These are phyloP conservation scores for Colletotrichum paranaense DNA, from an alignment of 2,329 filamentous ascomycete genomes.

Conservation along the genomic window DNA sequence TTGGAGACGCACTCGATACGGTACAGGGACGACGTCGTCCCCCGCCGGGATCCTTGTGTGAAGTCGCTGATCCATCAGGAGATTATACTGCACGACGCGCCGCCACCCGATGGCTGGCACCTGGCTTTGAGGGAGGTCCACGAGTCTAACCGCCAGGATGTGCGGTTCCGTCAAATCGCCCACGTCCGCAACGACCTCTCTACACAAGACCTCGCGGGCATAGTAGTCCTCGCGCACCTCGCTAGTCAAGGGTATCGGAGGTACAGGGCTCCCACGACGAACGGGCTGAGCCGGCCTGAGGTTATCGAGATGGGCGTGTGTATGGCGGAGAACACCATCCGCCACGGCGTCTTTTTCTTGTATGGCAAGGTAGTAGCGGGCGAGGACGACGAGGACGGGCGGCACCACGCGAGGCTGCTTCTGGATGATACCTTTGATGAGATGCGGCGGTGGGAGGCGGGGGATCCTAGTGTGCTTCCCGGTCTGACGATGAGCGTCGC, in stretches of 20 bases:
- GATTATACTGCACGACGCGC: constrained; percentile 23
- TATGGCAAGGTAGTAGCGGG: constrained; percentile 9
- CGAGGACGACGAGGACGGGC: constrained; percentile 8
- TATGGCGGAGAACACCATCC: constrained; percentile 32
- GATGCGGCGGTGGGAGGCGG: constrained; percentile 34
- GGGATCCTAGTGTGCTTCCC: constrained; percentile 27
- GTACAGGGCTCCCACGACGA: constrained; percentile 7
- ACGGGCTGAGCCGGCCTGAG: constrained; percentile 12
- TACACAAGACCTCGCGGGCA: constrained; percentile 23
- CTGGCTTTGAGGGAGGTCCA: constrained; percentile 27
- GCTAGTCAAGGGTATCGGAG: constrained; percentile 31
- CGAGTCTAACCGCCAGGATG: constrained; percentile 16
- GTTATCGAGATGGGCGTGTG: constrained; percentile 31
- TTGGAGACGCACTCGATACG: constrained; percentile 32
- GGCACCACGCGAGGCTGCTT: constrained; percentile 25
- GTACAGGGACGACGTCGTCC: constrained; percentile 26
- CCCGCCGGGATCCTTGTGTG: constrained; percentile 18
- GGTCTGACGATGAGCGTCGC: constrained; percentile 34
- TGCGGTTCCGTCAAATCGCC: constrained; percentile 28
- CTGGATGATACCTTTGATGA: constrained; percentile 31
- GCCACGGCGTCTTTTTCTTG: constrained; percentile 35
- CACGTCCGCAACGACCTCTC: constrained; percentile 1
- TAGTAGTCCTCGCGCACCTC: constrained; percentile 25
- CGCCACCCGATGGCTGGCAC: constrained; percentile 27
- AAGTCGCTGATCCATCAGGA: constrained; percentile 33